These are phyloP conservation scores for Tylopilus orsonianus DNA, from an alignment of 1,284 basidiomycete species.

Conservation along the genomic window DNA sequence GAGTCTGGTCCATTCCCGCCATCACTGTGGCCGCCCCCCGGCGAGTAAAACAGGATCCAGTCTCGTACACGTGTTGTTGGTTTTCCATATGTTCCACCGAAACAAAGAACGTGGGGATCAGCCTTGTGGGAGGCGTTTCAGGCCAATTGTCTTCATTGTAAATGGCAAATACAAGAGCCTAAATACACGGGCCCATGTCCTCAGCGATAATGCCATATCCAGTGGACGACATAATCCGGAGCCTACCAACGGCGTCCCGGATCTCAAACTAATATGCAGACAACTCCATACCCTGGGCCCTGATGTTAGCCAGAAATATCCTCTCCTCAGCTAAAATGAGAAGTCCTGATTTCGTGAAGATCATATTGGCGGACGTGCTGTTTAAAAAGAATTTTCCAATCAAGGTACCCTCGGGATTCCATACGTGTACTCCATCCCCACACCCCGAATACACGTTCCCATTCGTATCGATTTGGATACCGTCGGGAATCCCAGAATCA, in stretches of 20 bases:
- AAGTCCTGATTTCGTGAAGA: slow-evolving; percentile 42
- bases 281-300: slow-evolving; percentile 19
- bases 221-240: background rate
- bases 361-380: slow-evolving; percentile 58
- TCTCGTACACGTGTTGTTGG: slow-evolving; percentile 7
- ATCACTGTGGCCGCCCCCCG: background rate
- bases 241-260: background rate
- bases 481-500: slow-evolving; percentile 70
- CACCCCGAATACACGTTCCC: slow-evolving; percentile 23
- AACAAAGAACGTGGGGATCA: background rate
- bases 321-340: slow-evolving; percentile 14
- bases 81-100: slow-evolving; percentile 2
- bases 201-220: background rate
- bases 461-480: slow-evolving; percentile 47
- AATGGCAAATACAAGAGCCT: slow-evolving; percentile 1
- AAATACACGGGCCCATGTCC: background rate
- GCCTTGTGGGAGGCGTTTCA: background rate
- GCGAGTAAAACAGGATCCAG: background rate
- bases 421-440: slow-evolving; percentile 48
- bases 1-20: background rate
- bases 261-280: background rate
- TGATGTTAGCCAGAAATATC: slow-evolving; percentile 21
- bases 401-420: slow-evolving; percentile 58
- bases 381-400: slow-evolving; percentile 76
- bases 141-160: background rate